A percentile compares a stretch with the other conserved stretches of the same genome.
phyloP scores from a whole-genome alignment of 345 rosid species.

The Citrus glauca region DNA sequence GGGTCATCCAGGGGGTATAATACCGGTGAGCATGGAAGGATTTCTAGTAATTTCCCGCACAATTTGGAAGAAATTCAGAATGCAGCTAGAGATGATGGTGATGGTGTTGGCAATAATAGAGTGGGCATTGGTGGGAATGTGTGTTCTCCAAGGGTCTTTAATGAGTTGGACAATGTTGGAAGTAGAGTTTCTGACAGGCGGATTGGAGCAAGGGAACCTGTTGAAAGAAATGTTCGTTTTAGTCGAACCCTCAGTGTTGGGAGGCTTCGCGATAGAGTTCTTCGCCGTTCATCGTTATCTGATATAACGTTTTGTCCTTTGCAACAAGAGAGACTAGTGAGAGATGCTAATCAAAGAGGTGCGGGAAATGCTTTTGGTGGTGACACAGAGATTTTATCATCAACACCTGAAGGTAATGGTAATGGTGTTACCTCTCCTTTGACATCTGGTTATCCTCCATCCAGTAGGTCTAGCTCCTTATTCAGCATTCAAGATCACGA shows the following conservation, averaged over 20 bases:
- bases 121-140: slow-evolving; percentile 34
- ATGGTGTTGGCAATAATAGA: slow-evolving; percentile 17
- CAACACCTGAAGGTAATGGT: slow-evolving; percentile 35
- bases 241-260: slow-evolving; percentile 96
- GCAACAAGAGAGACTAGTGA: slow-evolving; percentile 45
- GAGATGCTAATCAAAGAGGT: slow-evolving; percentile 39
- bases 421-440: slow-evolving; percentile 28
- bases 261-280: slow-evolving; percentile 95
- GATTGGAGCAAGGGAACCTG: slow-evolving; percentile 55
- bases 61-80: slow-evolving; percentile 17
- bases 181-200: slow-evolving; percentile 54
- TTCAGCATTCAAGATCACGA: slow-evolving; percentile 55
- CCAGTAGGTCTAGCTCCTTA: slow-evolving; percentile 46
- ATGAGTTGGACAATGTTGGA: slow-evolving; percentile 41
- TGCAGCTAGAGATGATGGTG: slow-evolving; percentile 25
- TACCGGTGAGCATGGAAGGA: slow-evolving; percentile 7
- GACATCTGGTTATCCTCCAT: slow-evolving; percentile 39
- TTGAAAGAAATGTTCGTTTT: slow-evolving; percentile 78
- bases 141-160: slow-evolving; percentile 26
- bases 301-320: slow-evolving; percentile 51
- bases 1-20: slow-evolving; percentile 67
- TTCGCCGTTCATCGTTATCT: slow-evolving; percentile 67
- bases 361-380: slow-evolving; percentile 31
- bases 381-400: slow-evolving; percentile 17
- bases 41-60: slow-evolving; percentile 9